A percentile compares a stretch with the other conserved stretches of the same genome.
phyloP scores from a whole-genome alignment of 2,329 filamentous ascomycete species.

The Colletotrichum shisoi region DNA sequence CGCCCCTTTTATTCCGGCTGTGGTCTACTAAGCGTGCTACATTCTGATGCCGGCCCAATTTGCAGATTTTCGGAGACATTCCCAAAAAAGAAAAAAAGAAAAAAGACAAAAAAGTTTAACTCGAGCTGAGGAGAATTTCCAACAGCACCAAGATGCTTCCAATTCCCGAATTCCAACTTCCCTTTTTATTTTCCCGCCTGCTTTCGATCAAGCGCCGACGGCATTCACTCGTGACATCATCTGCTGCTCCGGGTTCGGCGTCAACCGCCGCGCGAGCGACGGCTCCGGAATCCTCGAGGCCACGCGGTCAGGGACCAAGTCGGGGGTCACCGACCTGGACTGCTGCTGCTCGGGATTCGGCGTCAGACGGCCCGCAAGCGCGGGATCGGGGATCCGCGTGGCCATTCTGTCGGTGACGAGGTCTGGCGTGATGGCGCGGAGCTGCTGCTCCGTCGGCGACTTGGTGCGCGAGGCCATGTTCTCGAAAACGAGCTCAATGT shows the following conservation, averaged over 20 bases:
- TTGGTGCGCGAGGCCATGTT: constrained; percentile 36
- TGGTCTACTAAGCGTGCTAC: constrained; percentile 28
- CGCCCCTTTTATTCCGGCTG: constrained; percentile 13
- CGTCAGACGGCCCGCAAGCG: constrained; percentile 55
- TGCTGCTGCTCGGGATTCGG: constrained; percentile 57
- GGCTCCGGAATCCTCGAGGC: constrained; percentile 55
- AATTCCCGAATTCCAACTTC: background rate
- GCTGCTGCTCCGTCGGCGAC: constrained; percentile 53
- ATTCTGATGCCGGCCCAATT: constrained; percentile 4
- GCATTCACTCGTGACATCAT: constrained; percentile 44
- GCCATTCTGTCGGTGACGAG: constrained; percentile 61
- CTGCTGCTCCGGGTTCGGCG: constrained; percentile 59
- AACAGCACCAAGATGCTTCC: background rate
- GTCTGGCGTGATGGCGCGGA: constrained; percentile 60
- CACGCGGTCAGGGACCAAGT: constrained; percentile 62
- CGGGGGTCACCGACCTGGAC: constrained; percentile 57
- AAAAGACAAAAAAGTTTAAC: too few species aligned
- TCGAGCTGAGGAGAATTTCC: constrained; percentile 18
- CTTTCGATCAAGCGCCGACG: constrained; percentile 41
- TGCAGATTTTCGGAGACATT: background rate
- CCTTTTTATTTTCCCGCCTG: too few species aligned
- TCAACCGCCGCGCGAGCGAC: constrained; percentile 54
- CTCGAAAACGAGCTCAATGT: constrained; percentile 36
- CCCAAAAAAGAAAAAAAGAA: too few species aligned
- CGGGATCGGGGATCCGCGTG: constrained; percentile 56